phyloP scores from a whole-genome alignment of 306 rosid genomes.

The Lablab purpureus region DNA sequence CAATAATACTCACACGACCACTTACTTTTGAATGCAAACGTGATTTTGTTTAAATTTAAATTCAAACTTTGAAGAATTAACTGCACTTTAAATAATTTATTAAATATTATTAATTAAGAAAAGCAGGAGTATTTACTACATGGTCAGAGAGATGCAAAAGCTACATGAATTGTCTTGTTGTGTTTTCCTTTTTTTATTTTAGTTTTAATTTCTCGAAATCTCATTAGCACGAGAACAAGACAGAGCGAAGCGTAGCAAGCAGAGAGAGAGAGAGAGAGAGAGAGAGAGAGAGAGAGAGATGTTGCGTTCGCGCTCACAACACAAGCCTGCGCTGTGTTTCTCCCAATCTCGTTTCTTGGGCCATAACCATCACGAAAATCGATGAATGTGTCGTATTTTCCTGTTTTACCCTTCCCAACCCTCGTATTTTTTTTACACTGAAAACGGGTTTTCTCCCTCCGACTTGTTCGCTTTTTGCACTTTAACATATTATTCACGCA shows the following conservation, averaged over 20 bases:
- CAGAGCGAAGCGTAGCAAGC: neutral
- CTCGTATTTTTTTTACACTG: neutral
- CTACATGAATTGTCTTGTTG: constrained; percentile 1
- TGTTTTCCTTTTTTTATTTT: neutral
- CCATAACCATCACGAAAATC: constrained; percentile 55
- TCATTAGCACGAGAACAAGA: neutral
- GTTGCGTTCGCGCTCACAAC: neutral
- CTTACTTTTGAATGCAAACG: neutral
- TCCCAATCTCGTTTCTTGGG: constrained; percentile 67
- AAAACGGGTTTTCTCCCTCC: constrained; percentile 33
- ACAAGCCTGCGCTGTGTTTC: constrained; percentile 38
- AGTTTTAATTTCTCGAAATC: neutral
- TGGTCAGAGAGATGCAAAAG: constrained; percentile 3
- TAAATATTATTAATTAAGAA: neutral
- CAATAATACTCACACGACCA: neutral
- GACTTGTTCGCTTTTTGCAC: neutral
- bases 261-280: neutral
- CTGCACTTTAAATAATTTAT: neutral
- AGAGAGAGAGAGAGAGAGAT: neutral
- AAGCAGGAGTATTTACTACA: neutral
- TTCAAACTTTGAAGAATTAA: neutral
- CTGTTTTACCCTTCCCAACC: constrained; percentile 55
- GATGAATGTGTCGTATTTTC: constrained; percentile 45
- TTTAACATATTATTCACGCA: neutral
- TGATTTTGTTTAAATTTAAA: neutral